A percentile compares a stretch with the other conserved stretches of the same genome.
phyloP scores from a whole-genome alignment of 176 grass and related monocot species.

The Aegilops umbellulata region DNA sequence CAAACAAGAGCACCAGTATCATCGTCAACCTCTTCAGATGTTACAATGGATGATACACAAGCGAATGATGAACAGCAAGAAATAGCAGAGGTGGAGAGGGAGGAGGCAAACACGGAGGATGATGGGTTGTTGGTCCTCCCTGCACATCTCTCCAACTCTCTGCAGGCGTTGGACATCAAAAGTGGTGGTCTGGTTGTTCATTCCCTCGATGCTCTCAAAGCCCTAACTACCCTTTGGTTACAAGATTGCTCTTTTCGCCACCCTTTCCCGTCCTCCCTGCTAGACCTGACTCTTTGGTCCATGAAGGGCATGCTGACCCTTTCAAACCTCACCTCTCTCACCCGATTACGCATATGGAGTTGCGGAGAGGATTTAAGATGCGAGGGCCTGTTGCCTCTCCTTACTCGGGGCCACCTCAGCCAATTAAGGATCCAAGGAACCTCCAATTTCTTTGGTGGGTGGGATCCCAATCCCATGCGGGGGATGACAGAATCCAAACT shows the following conservation, averaged over 20 bases:
- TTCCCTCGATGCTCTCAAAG: no score
- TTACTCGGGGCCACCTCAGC: not conserved
- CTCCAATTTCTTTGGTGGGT: not conserved
- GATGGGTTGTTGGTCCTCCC: not conserved
- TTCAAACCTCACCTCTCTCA: conserved; percentile 1
- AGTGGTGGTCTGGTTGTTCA: no score
- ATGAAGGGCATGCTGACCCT: not conserved
- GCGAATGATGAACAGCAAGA: not conserved
- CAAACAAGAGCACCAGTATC: not conserved
- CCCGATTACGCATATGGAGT: rapidly evolving
- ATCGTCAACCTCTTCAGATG: not conserved
- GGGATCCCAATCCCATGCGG: no score
- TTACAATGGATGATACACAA: not conserved
- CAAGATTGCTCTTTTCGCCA: no score
- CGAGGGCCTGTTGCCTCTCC: not conserved
- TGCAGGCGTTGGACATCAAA: not conserved
- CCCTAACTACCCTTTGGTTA: no score
- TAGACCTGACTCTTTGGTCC: rapidly evolving
- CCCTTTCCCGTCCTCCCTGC: not conserved
- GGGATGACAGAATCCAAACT: no score
- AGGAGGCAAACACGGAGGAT: not conserved
- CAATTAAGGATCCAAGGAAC: rapidly evolving
- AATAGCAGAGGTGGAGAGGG: not conserved
- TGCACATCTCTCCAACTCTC: not conserved
- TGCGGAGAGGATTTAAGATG: not conserved